phyloP scores from a whole-genome alignment of 2,329 filamentous ascomycete genomes.

The Fusarium sterilihyphosum region DNA sequence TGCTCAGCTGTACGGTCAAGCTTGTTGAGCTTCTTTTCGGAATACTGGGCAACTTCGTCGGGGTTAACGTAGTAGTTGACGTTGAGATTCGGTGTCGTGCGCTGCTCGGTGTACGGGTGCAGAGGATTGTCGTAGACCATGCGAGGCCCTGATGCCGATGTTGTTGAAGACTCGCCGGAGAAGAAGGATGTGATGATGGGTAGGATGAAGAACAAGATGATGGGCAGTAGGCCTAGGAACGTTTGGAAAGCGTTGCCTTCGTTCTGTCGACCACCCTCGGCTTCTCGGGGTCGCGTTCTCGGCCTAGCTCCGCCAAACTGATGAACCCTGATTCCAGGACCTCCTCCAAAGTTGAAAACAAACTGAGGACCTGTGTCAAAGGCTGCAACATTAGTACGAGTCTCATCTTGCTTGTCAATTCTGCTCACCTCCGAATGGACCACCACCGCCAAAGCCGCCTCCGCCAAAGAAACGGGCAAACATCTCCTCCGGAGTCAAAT shows the following conservation, averaged over 20 bases:
- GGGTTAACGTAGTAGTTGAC: constrained; percentile 90
- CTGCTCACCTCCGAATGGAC: constrained; percentile 56
- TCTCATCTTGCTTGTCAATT: background rate
- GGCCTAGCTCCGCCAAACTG: constrained; percentile 89
- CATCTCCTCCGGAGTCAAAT: constrained; percentile 95
- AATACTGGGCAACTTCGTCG: constrained; percentile 76
- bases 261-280: constrained; percentile 58
- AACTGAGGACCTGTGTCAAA: constrained; percentile 88
- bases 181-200: constrained; percentile 86
- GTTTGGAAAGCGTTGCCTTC: constrained; percentile 64
- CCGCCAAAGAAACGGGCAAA: constrained; percentile 96
- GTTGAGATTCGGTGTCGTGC: constrained; percentile 74
- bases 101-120: constrained; percentile 78
- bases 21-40: constrained; percentile 72
- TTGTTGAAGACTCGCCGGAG: constrained; percentile 56
- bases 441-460: constrained; percentile 75
- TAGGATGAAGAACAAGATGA: constrained; percentile 88
- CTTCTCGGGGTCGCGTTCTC: constrained; percentile 77
- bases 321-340: constrained; percentile 91
- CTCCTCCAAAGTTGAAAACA: constrained; percentile 93
- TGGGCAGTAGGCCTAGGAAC: constrained; percentile 81
- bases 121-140: constrained; percentile 80
- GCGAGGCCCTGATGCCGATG: constrained; percentile 63
- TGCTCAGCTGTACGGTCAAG: constrained; percentile 83
- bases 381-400: constrained; percentile 49